These are phyloP conservation scores for Teratosphaeria pseudoeucalypti DNA, from an alignment of 2,329 filamentous ascomycete genomes.

Conservation along the genomic window DNA sequence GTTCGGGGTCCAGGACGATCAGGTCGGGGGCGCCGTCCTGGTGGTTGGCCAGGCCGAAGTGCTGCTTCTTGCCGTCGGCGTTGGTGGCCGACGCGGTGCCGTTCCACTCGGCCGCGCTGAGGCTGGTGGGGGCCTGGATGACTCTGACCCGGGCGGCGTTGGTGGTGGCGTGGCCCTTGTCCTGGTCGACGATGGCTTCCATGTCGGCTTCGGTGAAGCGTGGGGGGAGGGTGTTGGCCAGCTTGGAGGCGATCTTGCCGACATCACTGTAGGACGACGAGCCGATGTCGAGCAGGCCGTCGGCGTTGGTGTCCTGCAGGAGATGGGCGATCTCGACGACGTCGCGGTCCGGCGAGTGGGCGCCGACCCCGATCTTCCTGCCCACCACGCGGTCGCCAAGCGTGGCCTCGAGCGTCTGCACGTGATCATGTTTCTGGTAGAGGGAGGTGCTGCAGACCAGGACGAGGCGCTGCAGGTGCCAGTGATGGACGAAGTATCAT, in stretches of 20 bases:
- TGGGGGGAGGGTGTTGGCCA: not conserved
- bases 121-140: not conserved
- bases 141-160: not conserved
- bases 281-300: not conserved
- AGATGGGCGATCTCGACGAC: not conserved
- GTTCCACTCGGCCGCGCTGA: constrained; percentile 19
- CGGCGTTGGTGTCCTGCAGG: not conserved
- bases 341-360: not conserved
- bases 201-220: not conserved
- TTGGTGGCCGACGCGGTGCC: constrained; percentile 11
- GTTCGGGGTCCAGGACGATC: constrained; percentile 45
- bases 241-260: not conserved
- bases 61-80: not conserved
- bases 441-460: not conserved
- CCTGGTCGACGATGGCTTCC: not conserved
- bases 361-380: not conserved
- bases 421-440: not conserved
- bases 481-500: not conserved
- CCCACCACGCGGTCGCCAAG: not conserved
- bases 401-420: not conserved
- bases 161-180: not conserved
- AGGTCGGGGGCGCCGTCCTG: constrained; percentile 33
- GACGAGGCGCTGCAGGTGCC: not conserved
- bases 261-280: not conserved
- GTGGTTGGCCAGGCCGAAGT: not conserved